Base-by-base conservation (phyloP, 202 grass and related monocot species). In the Elaeis oleifera region DNA sequence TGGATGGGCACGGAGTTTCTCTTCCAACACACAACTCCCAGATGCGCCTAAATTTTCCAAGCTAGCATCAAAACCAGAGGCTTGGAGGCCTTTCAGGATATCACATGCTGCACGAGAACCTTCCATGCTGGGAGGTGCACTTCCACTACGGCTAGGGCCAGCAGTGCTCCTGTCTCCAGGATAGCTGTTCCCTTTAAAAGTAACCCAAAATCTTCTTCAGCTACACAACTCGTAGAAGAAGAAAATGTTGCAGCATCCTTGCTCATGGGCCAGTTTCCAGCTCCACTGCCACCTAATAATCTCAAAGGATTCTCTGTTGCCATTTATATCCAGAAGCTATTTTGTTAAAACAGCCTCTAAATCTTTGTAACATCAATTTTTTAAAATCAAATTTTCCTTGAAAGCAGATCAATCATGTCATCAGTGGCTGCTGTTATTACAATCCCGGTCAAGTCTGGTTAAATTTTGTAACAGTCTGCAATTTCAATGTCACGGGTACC, bases 101-200 rank as follows among this genome's bases (percentile, higher is more conserved):
- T 80, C 80, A 72, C 92, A 79, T 72, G 85, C 68, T 58, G 74
- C 79, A 75, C 79, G 76, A 58, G 94, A 99, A 16, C 94, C 94
- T 79, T 99, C 94, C 82, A 99, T 99, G 78, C 83, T 91, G 60
- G 94, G 94, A 0, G 94, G 94, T 5, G 94, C 94, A 3, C 94
- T 99, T 65, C 85, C 94, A 64, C 94, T 99, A 16, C 94, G 84
- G 82, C 79, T 89, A 26, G 88, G 94, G 19, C 74, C 71, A 18
- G 71, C 76, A 28, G 76, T 68, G 49, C 72, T 89, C 84, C 84
- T 85, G 4, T 69, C 76, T 48, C 76, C 68, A 53, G 91, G 85
- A 65, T 81, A 52, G 16, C 53, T 76, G 55, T 74, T 74, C 32
- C 72, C 75, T 76, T 75, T 52, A 82, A 80, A 75, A 86, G 80